Percentiles rank a stretch among this genome's conserved stretches.
Conservation (phyloP, 768 basidiomycete species). For the Mycena kentingensis region DNA sequence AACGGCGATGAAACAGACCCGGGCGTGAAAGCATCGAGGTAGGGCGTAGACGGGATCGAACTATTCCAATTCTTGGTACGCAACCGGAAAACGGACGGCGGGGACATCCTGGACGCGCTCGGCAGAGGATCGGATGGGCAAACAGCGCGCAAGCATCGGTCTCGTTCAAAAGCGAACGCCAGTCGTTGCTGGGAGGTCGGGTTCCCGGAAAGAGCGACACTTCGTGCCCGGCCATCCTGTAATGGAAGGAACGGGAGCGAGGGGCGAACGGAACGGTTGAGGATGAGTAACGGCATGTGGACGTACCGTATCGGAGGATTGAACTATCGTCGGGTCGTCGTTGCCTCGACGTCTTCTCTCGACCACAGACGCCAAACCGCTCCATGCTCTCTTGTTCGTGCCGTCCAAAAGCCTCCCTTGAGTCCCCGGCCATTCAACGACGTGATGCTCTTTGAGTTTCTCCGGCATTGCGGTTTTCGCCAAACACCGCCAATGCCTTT, state of each 20-base stretch:
- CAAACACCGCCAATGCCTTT: no score
- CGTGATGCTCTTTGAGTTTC: background rate
- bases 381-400: conserved; percentile 1
- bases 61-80: background rate
- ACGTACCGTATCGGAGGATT: background rate
- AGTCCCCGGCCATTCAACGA: background rate
- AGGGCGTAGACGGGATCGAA: background rate
- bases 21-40: background rate
- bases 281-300: background rate
- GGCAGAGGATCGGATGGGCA: background rate
- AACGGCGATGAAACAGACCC: background rate
- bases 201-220: background rate
- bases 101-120: background rate
- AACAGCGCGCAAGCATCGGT: background rate
- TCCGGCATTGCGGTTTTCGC: no score
- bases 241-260: background rate
- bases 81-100: background rate
- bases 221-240: conserved; percentile 1
- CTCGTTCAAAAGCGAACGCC: background rate
- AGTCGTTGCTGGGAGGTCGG: background rate
- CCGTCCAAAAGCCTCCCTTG: background rate
- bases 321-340: background rate
- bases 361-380: background rate
- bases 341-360: background rate
- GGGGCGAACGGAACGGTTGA: background rate